Evolutionary conservation across 2,329 filamentous ascomycete genomes (phyloP).

Genomic region (Remersonia thermophila): DNA sequence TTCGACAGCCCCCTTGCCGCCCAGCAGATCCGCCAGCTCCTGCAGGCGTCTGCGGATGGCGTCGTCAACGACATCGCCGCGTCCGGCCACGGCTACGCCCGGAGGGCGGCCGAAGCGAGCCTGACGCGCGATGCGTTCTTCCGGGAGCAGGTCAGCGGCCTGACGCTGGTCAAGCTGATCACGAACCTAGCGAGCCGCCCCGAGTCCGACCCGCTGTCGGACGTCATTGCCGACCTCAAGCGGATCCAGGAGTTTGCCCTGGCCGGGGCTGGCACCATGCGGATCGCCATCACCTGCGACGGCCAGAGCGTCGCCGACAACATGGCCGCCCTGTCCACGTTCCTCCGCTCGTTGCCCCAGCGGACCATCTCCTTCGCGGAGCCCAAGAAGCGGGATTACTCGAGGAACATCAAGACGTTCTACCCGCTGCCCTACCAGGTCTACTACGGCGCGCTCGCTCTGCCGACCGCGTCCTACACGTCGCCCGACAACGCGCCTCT

Average conservation of each 20-base stretch:
- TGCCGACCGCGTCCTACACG: constrained; percentile 76
- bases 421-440: constrained; percentile 95
- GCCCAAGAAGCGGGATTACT: constrained; percentile 22
- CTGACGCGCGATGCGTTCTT: constrained; percentile 60
- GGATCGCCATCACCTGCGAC: constrained; percentile 78
- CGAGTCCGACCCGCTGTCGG: constrained; percentile 55
- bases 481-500: constrained; percentile 64
- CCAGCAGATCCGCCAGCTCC: constrained; percentile 69
- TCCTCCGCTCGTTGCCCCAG: constrained; percentile 50
- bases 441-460: constrained; percentile 75
- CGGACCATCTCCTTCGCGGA: constrained; percentile 27
- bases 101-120: constrained; percentile 69
- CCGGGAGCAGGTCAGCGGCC: constrained; percentile 75
- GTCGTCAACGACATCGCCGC: constrained; percentile 86
- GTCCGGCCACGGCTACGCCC: constrained; percentile 77
- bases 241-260: constrained; percentile 71
- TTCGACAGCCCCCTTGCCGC: constrained; percentile 77
- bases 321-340: constrained; percentile 55
- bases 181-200: constrained; percentile 64
- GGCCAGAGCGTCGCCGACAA: constrained; percentile 59
- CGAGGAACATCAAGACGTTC: constrained; percentile 59
- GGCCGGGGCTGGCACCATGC: constrained; percentile 56
- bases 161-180: constrained; percentile 78
- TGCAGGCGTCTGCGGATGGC: constrained; percentile 78
- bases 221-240: constrained; percentile 74